phyloP scores from a whole-genome alignment of 2,329 filamentous ascomycete genomes.

The Colletotrichum sidae region DNA sequence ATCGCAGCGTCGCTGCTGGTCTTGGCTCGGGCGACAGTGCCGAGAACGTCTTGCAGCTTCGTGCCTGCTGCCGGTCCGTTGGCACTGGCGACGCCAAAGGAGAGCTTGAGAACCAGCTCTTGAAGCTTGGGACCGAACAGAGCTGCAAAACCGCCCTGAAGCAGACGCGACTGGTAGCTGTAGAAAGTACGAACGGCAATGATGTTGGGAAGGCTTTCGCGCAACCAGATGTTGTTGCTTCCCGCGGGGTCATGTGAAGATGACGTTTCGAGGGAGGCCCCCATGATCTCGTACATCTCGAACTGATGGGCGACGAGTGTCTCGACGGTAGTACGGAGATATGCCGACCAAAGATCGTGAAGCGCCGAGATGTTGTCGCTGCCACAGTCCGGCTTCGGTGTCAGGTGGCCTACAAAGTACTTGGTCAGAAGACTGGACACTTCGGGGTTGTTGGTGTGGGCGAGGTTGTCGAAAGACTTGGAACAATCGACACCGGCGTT shows the following conservation, averaged over 20 bases:
- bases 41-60: constrained; percentile 59
- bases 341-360: constrained; percentile 63
- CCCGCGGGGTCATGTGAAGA: constrained; percentile 27
- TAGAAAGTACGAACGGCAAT: constrained; percentile 64
- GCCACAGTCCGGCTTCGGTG: constrained; percentile 61
- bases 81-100: constrained; percentile 59
- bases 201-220: constrained; percentile 59
- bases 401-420: constrained; percentile 65
- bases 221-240: constrained; percentile 55
- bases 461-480: constrained; percentile 64
- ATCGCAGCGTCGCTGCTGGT: constrained; percentile 57
- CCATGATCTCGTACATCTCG: constrained; percentile 64
- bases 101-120: constrained; percentile 65
- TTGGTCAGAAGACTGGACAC: constrained; percentile 64
- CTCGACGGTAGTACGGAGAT: constrained; percentile 61
- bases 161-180: constrained; percentile 61
- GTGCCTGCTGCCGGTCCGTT: constrained; percentile 47
- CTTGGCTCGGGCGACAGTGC: constrained; percentile 54
- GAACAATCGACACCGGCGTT: constrained; percentile 67
- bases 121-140: constrained; percentile 64
- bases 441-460: constrained; percentile 66
- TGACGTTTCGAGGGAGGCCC: constrained; percentile 43
- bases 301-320: constrained; percentile 65
- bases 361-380: constrained; percentile 56
- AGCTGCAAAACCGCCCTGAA: constrained; percentile 62